Percentiles rank a stretch among this genome's conserved stretches.
Conservation (phyloP, 2,329 filamentous ascomycete species). For the Fusarium nanum region DNA sequence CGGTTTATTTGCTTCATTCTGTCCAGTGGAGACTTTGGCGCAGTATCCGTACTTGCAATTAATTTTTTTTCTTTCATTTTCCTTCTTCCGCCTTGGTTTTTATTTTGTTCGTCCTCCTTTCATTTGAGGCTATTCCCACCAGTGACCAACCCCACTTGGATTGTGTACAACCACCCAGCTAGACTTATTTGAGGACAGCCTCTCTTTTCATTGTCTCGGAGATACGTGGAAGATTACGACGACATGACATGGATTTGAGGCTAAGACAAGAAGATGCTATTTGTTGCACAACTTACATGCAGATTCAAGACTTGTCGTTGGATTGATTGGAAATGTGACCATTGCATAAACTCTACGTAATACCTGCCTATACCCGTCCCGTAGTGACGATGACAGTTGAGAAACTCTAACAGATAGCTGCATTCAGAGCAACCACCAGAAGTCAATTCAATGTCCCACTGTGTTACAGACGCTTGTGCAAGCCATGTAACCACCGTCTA, state of each 20-base stretch:
- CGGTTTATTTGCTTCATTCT: conserved; percentile 28
- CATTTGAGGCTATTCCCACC: conserved; percentile 31
- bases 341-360: conserved; percentile 22
- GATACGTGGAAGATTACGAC: conserved; percentile 23
- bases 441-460: conserved; percentile 12
- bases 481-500: conserved; percentile 10
- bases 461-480: conserved; percentile 27
- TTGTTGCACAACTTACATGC: conserved; percentile 1
- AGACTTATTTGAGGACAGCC: not conserved
- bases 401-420: not conserved
- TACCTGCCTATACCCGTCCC: conserved; percentile 5
- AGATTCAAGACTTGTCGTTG: not conserved
- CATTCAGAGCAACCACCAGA: conserved; percentile 1
- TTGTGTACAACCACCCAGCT: not conserved
- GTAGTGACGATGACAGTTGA: conserved; percentile 14
- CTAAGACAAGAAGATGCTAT: conserved; percentile 3
- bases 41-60: not conserved
- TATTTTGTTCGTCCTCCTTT: not conserved
- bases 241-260: conserved; percentile 7
- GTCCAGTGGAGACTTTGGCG: conserved; percentile 11
- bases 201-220: not conserved
- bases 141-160: conserved; percentile 20
- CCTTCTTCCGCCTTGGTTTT: conserved; percentile 7
- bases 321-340: not conserved
- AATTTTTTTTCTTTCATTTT: not conserved